Conservation (phyloP, 2,329 filamentous ascomycete genomes). For the Colletotrichum tabaci region DNA sequence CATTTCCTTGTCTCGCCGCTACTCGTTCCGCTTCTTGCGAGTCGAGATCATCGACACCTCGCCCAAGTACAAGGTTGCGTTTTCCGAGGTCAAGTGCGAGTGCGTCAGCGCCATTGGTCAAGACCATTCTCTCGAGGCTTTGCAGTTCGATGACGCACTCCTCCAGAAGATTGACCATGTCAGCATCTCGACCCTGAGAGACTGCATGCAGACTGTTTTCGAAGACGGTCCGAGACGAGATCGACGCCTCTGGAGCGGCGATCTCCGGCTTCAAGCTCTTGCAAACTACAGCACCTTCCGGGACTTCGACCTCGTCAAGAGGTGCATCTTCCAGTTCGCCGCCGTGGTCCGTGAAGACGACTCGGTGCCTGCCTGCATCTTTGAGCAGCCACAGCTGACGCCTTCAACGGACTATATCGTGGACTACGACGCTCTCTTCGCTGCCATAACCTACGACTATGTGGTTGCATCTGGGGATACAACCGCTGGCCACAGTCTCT, state of each 20-base stretch:
- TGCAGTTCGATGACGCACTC: constrained; percentile 43
- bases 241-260: constrained; percentile 55
- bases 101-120: constrained; percentile 49
- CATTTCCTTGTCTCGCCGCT: constrained; percentile 49
- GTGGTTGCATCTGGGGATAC: constrained; percentile 50
- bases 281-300: constrained; percentile 55
- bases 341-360: constrained; percentile 51
- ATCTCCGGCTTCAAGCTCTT: constrained; percentile 54
- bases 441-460: constrained; percentile 52
- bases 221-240: constrained; percentile 56
- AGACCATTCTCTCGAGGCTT: constrained; percentile 39
- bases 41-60: constrained; percentile 54
- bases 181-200: constrained; percentile 52
- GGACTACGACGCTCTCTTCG: constrained; percentile 55
- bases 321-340: constrained; percentile 55
- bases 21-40: constrained; percentile 53
- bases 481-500: constrained; percentile 48
- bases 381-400: constrained; percentile 51
- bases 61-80: constrained; percentile 51
- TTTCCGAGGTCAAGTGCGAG: constrained; percentile 48
- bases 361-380: constrained; percentile 53
- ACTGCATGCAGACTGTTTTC: constrained; percentile 58
- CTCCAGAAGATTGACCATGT: constrained; percentile 50
- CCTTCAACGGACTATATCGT: constrained; percentile 54
- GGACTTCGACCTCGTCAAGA: constrained; percentile 52